Conservation (phyloP, 208 protist genomes). For the Herpetomonas samuelpessoai region DNA sequence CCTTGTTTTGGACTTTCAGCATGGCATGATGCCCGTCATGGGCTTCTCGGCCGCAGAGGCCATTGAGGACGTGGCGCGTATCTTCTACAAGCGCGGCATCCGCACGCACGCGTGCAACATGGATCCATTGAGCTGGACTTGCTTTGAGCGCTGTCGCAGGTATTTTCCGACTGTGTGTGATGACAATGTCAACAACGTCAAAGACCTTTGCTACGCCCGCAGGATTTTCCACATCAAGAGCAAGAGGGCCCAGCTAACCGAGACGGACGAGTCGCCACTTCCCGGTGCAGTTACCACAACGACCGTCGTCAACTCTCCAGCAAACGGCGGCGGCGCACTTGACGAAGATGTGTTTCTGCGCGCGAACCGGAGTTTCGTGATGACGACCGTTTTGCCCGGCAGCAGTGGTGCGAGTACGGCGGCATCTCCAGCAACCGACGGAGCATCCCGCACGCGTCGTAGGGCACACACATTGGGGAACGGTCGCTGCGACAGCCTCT, state of each 20-base stretch:
- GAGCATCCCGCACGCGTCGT: no score
- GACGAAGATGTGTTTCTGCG: slow-evolving; percentile 44
- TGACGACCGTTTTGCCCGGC: slow-evolving; percentile 11
- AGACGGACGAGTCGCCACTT: no score
- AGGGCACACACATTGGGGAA: no score
- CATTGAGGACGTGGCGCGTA: slow-evolving; percentile 36
- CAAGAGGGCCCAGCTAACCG: not conserved
- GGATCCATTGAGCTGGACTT: slow-evolving; percentile 39
- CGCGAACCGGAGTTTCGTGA: slow-evolving; percentile 22
- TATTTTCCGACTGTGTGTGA: slow-evolving; percentile 39
- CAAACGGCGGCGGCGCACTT: slow-evolving; percentile 17
- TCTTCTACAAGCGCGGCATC: slow-evolving; percentile 36
- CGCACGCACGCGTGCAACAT: slow-evolving; percentile 58
- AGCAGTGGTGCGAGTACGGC: no score
- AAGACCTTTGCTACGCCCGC: slow-evolving; percentile 45
- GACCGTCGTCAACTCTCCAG: no score
- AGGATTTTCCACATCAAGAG: slow-evolving; percentile 28
- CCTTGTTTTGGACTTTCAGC: slow-evolving; percentile 55
- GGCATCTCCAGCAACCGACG: no score
- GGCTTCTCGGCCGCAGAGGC: slow-evolving; percentile 53
- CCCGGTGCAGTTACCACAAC: no score
- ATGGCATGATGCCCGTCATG: slow-evolving; percentile 45
- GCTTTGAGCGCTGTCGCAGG: slow-evolving; percentile 41
- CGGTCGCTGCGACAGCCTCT: no score
- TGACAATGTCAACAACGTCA: slow-evolving; percentile 47